Conservation (phyloP, 2,329 filamentous ascomycete genomes). For the Neofusicoccum laricinum region DNA sequence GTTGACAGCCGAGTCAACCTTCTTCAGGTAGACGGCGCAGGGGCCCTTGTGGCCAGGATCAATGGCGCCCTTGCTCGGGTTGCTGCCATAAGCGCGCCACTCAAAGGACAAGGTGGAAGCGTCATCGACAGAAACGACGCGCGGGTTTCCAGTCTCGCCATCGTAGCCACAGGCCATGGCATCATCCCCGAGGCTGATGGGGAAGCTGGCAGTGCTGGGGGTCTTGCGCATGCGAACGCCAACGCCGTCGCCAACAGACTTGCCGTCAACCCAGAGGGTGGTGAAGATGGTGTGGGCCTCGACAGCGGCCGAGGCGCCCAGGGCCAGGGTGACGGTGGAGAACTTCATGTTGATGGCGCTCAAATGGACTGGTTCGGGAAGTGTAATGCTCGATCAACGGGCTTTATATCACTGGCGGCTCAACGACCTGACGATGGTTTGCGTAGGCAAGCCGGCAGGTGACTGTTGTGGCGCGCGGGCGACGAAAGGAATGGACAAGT, state of each 20-base stretch:
- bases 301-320: conserved; percentile 8
- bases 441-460: not conserved
- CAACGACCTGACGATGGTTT: not conserved
- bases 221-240: conserved; percentile 66
- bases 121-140: conserved; percentile 46
- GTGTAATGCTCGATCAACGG: not conserved
- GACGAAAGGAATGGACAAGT: conserved; percentile 15
- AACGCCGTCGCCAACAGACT: conserved; percentile 59
- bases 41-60: conserved; percentile 64
- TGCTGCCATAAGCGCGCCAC: conserved; percentile 61
- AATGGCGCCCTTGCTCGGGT: conserved; percentile 53
- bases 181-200: conserved; percentile 57
- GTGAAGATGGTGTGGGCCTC: conserved; percentile 36
- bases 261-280: conserved; percentile 33
- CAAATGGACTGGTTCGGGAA: not conserved
- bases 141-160: conserved; percentile 48
- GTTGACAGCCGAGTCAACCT: conserved; percentile 56
- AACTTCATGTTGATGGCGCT: not conserved
- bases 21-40: conserved; percentile 72
- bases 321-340: not conserved
- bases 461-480: not conserved
- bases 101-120: conserved; percentile 63
- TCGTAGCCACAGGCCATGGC: conserved; percentile 69
- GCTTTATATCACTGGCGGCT: not conserved
- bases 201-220: conserved; percentile 52